A percentile compares a stretch with the other conserved stretches of the same genome.
These are phyloP conservation scores for Yamadazyma tumulicola DNA, from an alignment of 805 yeast genomes.

Conservation along the genomic window DNA sequence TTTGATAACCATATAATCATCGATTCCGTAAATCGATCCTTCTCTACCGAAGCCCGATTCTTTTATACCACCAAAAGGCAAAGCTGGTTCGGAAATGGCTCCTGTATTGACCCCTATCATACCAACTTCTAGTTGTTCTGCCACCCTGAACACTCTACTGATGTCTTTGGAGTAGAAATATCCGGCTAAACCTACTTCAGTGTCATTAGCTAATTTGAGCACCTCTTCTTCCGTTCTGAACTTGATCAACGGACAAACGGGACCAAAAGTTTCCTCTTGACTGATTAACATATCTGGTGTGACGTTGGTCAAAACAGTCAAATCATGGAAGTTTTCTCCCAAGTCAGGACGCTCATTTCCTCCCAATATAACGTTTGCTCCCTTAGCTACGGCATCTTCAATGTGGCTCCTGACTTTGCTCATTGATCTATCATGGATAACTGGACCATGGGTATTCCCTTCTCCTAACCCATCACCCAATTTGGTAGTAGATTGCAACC, in stretches of 20 bases:
- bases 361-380: constrained; percentile 62
- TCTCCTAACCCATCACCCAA: constrained; percentile 62
- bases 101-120: constrained; percentile 85
- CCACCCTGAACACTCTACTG: constrained; percentile 52
- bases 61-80: constrained; percentile 62
- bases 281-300: constrained; percentile 54
- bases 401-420: constrained; percentile 60
- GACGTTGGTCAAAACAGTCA: constrained; percentile 64
- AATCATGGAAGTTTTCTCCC: constrained; percentile 64
- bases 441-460: constrained; percentile 71
- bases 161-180: constrained; percentile 63
- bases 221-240: constrained; percentile 67
- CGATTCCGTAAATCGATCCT: constrained; percentile 60
- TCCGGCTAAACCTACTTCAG: constrained; percentile 74
- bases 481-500: constrained; percentile 31
- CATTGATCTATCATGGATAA: constrained; percentile 62
- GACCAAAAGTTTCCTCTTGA: constrained; percentile 80
- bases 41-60: constrained; percentile 72
- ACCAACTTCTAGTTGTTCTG: constrained; percentile 69
- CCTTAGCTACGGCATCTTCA: constrained; percentile 60
- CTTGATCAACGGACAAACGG: constrained; percentile 67
- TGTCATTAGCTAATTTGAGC: constrained; percentile 56
- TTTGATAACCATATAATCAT: constrained; percentile 58
- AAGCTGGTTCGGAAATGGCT: constrained; percentile 57
- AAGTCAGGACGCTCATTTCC: constrained; percentile 53